Percentiles rank a stretch among this genome's conserved stretches.
phyloP scores from a whole-genome alignment of 2,329 filamentous ascomycete genomes.

The Alternaria sp. region DNA sequence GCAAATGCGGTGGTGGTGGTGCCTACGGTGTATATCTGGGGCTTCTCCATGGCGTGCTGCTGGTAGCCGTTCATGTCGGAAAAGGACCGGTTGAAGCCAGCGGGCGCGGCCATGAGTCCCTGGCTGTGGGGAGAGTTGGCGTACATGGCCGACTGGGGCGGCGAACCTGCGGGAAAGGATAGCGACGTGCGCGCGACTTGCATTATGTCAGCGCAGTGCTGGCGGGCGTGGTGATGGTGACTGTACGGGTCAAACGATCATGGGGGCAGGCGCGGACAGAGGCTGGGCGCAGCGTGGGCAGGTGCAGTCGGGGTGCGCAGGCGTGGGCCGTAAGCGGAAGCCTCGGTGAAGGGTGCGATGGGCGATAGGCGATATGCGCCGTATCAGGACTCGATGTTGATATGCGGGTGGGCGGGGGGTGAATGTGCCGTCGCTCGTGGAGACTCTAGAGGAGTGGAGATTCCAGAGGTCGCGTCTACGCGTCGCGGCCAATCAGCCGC shows the following conservation, averaged over 20 bases:
- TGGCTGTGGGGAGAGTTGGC: slow-evolving; percentile 37
- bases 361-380: slow-evolving; percentile 1
- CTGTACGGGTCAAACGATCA: slow-evolving; percentile 21
- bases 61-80: slow-evolving; percentile 44
- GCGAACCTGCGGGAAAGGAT: slow-evolving; percentile 35
- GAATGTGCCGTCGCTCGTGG: slow-evolving; percentile 21
- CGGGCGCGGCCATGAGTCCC: slow-evolving; percentile 43
- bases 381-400: background rate
- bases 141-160: slow-evolving; percentile 44
- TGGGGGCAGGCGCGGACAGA: slow-evolving; percentile 15
- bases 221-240: slow-evolving; percentile 14
- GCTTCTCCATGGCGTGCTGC: slow-evolving; percentile 51
- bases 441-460: slow-evolving; percentile 19
- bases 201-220: slow-evolving; percentile 34
- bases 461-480: slow-evolving; percentile 25
- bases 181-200: slow-evolving; percentile 43
- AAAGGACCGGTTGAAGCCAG: slow-evolving; percentile 48
- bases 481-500: slow-evolving; percentile 31
- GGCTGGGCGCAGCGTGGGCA: background rate
- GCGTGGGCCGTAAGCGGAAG: background rate
- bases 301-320: slow-evolving; percentile 2
- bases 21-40: slow-evolving; percentile 59
- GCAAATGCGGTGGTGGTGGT: slow-evolving; percentile 58
- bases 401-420: slow-evolving; percentile 19
- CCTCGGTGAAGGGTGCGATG: background rate